Percentiles rank a stretch among this genome's conserved stretches.
These are phyloP conservation scores for Cyberlindnera xylosilytica DNA, from an alignment of 805 yeast species.

Conservation along the genomic window DNA sequence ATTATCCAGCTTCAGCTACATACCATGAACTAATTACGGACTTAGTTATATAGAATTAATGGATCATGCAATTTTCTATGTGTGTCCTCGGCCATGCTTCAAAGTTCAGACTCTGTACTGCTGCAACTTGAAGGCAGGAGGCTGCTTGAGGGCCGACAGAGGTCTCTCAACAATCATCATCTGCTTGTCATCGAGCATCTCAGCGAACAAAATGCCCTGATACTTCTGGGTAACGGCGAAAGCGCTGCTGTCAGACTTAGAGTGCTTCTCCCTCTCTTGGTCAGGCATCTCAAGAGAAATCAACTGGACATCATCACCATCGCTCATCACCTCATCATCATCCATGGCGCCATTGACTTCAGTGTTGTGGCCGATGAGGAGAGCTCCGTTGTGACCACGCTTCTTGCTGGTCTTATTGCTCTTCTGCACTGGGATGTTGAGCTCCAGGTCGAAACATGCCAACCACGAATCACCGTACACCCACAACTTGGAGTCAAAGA, in stretches of 20 bases:
- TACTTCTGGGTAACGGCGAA: conserved; percentile 79
- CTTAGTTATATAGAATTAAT: too few relatives aligned
- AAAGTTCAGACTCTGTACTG: conserved; percentile 49
- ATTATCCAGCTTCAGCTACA: too few relatives aligned
- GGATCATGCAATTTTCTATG: too few relatives aligned
- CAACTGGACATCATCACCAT: conserved; percentile 23
- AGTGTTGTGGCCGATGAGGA: conserved; percentile 37
- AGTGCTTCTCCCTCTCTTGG: conserved; percentile 24
- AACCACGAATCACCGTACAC: conserved; percentile 87
- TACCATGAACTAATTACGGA: too few relatives aligned
- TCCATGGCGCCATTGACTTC: conserved; percentile 27
- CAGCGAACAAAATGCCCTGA: conserved; percentile 61
- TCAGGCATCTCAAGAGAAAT: conserved; percentile 28
- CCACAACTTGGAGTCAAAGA: conserved; percentile 59
- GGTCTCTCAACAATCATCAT: conserved; percentile 79
- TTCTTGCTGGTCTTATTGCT: conserved; percentile 30
- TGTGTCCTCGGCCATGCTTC: too few relatives aligned
- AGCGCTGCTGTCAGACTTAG: conserved; percentile 33
- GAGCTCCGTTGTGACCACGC: conserved; percentile 40
- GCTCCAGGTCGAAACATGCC: conserved; percentile 62
- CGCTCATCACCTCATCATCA: conserved; percentile 22
- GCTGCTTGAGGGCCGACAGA: conserved; percentile 47
- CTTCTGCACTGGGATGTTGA: conserved; percentile 47
- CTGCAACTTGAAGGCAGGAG: conserved; percentile 64
- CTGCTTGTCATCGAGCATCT: conserved; percentile 26